Base-by-base conservation (phyloP, 495 filamentous ascomycete genomes). In the Aspergillus diversus region DNA sequence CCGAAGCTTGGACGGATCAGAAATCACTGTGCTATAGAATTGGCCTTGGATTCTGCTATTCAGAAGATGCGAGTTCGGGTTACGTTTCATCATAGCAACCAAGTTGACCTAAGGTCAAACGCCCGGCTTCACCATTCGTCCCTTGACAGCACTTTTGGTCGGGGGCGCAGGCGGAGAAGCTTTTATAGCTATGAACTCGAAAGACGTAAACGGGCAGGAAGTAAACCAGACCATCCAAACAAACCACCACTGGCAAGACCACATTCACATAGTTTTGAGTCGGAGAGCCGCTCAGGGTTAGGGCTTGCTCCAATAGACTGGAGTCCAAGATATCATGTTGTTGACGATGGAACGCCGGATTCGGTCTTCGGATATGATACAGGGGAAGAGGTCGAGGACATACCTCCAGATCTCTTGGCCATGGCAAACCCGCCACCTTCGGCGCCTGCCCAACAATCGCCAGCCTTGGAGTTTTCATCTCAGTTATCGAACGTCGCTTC, bases 11-110 rank as follows among this genome's bases (percentile, higher is more conserved):
- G 87, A 60, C 86, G 91, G 9, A 87, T 97, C 60, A 80, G 88
- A 46, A 95, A 96, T 67, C 88, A 92, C 58, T 89, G 89, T 64
- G 90, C 92, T 12, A 90, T 97, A 49, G 93, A 97, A 72, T 76
- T 97, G 32, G 91, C 92, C 12, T 77, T 97, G 6, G 93, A 97
- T 71, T 82, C 86, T 33, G 92, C 91, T 7, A 91, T 97, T 7
- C 89, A 92, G 64, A 80, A 84, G 13, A 82, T 96, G 70, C 81
- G 92, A 33, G 85, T 89, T 12, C 78, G 87, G 35, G 89, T 96
- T 7, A 90, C 91, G 1, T 96, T 97, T 67, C 90, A 88, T 62
- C 89, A 89, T 16, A 11, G 16, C 6, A 89, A 83, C 53, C 88
- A 91, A 68, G 81, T 87, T 8, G 83, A 91, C 65, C 74, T 90